Base-by-base conservation (phyloP, 805 yeast species). In the Brettanomyces sp. region DNA sequence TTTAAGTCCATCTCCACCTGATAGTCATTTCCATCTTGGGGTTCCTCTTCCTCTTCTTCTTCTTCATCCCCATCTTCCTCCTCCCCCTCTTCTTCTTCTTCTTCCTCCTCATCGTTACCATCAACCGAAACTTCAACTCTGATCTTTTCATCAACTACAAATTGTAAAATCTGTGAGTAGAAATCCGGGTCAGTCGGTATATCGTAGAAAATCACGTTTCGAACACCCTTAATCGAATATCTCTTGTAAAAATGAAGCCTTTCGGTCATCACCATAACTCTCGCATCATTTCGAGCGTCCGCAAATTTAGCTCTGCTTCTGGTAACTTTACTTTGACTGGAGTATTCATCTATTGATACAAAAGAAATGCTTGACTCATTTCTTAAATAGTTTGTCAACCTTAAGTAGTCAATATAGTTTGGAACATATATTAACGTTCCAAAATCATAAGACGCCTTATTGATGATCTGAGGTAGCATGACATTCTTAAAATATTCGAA, bases 161-260 rank as follows among this genome's bases (percentile, higher is more conserved):
- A 82, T 41, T 79, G 68, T 40, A 84, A 73, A 42, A 87, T 72
- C 59, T 93, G 96, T 30, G 75, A 72, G 64, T 90, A 93, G 59
- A 88, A 93, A 37, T 72, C 59, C 7, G 96, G 95, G 60, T 91
- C 89, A 13, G 81, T 70, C 12, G 99, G 98, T 21, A 85, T 72
- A 33, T 83, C 87, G 63, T 88, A 93, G 68, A 93, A 79, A 5
- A 91, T 62, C 14, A 93, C 73, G 46, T 81, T 84, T 58, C 85
- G 82, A 22, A 87, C 95, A 25, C 98, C 98, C 48, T 74, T 77
- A 44, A 93, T 70, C 47, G 85, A 90, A 62, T 76, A 90, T 44
- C 98, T 74, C 52, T 96, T 78, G 68, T 81, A 93, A 59, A 87
- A 93, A 63, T 93, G 98, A 60, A 91, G 69, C 72, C 99, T 82